Percentiles rank a stretch among this genome's conserved stretches.
Conservation (phyloP, 129 eudicot species). For the Erigeron canadensis region DNA sequence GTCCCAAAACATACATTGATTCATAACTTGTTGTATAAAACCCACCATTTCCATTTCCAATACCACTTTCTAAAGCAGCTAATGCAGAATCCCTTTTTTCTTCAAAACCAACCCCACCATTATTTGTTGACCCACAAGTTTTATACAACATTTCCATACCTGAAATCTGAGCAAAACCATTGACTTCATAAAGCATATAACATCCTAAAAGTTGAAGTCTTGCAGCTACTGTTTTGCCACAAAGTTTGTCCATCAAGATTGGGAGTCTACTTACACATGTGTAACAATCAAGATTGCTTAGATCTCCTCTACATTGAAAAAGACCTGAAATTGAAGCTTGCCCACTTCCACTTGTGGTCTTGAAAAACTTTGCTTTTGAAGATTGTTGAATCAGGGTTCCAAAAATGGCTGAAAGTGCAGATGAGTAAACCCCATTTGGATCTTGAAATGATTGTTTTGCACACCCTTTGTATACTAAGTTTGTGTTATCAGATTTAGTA, state of each 20-base stretch:
- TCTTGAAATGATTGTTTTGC: slow-evolving; percentile 70
- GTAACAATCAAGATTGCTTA: slow-evolving; percentile 72
- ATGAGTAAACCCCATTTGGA: slow-evolving; percentile 78
- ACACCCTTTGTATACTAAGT: slow-evolving; percentile 86
- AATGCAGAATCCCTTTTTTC: slow-evolving; percentile 85
- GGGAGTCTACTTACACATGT: slow-evolving; percentile 71
- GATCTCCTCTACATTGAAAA: slow-evolving; percentile 86
- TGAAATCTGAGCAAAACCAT: slow-evolving; percentile 71
- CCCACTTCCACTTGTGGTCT: slow-evolving; percentile 63
- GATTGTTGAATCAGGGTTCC: slow-evolving; percentile 76
- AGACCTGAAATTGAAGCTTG: slow-evolving; percentile 64
- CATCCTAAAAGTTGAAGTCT: slow-evolving; percentile 83
- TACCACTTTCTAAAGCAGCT: slow-evolving; percentile 54
- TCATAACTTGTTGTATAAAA: slow-evolving; percentile 59
- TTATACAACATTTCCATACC: slow-evolving; percentile 82
- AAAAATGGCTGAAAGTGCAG: slow-evolving; percentile 72
- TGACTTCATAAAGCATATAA: slow-evolving; percentile 79
- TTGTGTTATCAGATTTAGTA: slow-evolving; percentile 53
- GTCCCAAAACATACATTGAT: slow-evolving; percentile 70
- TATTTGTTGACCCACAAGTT: slow-evolving; percentile 58
- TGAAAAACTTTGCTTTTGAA: slow-evolving; percentile 68
- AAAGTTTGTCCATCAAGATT: slow-evolving; percentile 69
- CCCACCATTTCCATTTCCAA: slow-evolving; percentile 51
- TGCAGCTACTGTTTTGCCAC: slow-evolving; percentile 76
- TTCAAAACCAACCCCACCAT: slow-evolving; percentile 63